A percentile compares a stretch with the other conserved stretches of the same genome.
Conservation (phyloP, 2,329 filamentous ascomycete species). For the Zymoseptoria tritici region DNA sequence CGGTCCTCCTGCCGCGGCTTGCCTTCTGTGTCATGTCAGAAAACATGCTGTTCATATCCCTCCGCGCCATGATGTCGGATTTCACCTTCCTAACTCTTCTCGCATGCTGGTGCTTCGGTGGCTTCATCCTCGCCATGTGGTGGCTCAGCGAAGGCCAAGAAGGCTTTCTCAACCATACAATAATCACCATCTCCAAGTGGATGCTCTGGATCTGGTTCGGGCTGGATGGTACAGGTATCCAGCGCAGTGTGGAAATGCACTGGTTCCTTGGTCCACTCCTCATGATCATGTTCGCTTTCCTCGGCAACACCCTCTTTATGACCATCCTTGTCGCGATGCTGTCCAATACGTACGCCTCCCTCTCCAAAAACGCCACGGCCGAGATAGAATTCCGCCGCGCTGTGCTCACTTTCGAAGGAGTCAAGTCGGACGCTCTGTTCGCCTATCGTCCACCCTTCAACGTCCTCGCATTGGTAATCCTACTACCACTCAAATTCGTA, state of each 20-base stretch:
- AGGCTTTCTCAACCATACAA: conserved; percentile 29
- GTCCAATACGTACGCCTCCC: conserved; percentile 73
- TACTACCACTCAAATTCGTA: conserved; percentile 71
- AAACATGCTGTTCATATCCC: conserved; percentile 73
- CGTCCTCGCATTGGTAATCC: conserved; percentile 63
- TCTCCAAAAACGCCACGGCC: conserved; percentile 68
- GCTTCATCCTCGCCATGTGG: conserved; percentile 69
- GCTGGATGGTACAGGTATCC: conserved; percentile 59
- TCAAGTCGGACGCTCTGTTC: conserved; percentile 77
- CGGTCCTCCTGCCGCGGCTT: conserved; percentile 67
- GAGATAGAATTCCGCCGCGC: conserved; percentile 77
- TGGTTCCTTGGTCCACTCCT: conserved; percentile 68
- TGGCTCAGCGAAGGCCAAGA: conserved; percentile 62
- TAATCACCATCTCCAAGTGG: conserved; percentile 74
- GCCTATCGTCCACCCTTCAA: conserved; percentile 80
- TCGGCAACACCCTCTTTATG: conserved; percentile 82
- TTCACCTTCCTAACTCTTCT: conserved; percentile 71
- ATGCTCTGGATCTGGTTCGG: conserved; percentile 94
- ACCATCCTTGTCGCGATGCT: conserved; percentile 84
- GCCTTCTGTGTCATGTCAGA: conserved; percentile 79
- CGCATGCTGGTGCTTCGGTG: conserved; percentile 75
- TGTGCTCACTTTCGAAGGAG: conserved; percentile 75
- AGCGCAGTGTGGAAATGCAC: conserved; percentile 61
- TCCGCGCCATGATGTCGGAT: conserved; percentile 78
- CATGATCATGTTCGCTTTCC: conserved; percentile 77